A percentile compares a stretch with the other conserved stretches of the same genome.
Conservation (phyloP, 1,284 basidiomycete genomes). For the Irpex sp. region DNA sequence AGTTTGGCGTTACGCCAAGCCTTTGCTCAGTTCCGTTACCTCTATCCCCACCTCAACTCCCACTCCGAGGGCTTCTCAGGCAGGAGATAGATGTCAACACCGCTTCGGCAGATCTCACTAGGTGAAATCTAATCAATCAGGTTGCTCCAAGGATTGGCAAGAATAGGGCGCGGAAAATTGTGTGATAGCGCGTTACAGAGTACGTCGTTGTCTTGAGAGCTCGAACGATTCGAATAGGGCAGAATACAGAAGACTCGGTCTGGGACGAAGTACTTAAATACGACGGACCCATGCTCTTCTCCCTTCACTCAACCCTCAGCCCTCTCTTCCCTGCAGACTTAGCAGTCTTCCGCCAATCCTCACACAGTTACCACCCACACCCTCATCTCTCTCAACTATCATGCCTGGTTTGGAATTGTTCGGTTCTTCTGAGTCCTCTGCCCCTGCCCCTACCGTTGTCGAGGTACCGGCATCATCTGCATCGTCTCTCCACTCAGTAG, state of each 20-base stretch:
- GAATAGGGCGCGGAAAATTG: neutral
- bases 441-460: constrained; percentile 19
- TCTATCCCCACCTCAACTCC: constrained; percentile 1
- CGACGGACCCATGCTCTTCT: neutral
- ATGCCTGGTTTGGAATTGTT: constrained; percentile 44
- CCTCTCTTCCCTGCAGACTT: neutral
- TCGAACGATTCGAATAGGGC: neutral
- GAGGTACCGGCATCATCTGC: neutral
- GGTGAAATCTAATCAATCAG: neutral
- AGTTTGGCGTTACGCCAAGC: neutral
- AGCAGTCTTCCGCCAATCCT: neutral
- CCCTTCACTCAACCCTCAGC: neutral
- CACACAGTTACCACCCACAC: constrained; percentile 11
- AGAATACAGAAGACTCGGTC: neutral
- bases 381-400: constrained; percentile 10
- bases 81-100: neutral
- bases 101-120: neutral
- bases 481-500: constrained; percentile 8
- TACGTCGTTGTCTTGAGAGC: neutral
- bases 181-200: neutral
- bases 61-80: neutral
- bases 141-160: neutral
- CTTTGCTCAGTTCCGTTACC: neutral
- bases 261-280: neutral
- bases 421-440: constrained; percentile 25